Percentiles rank a stretch among this genome's conserved stretches.
Conservation (phyloP, 2,329 filamentous ascomycete species). For the Botryotinia globosa region DNA sequence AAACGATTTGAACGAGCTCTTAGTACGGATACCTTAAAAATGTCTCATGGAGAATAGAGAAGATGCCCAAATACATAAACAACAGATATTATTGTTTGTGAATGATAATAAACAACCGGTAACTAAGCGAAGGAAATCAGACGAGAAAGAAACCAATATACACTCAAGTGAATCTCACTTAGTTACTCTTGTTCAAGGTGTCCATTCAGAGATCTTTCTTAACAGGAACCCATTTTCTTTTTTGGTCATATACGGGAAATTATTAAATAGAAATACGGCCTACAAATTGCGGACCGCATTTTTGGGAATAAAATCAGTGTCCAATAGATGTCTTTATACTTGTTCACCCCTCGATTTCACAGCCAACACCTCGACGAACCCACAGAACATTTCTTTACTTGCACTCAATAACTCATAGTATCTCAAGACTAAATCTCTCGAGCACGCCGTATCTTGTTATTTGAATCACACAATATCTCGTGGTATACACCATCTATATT, state of each 20-base stretch:
- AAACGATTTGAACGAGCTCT: too few relatives aligned
- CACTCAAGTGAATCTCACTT: background rate
- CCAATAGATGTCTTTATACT: background rate
- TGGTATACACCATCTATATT: background rate
- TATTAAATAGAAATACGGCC: background rate
- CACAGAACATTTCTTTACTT: background rate
- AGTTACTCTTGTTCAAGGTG: background rate
- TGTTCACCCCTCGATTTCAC: background rate
- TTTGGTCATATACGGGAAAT: background rate
- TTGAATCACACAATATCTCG: background rate
- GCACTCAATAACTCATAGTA: background rate
- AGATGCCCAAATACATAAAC: background rate
- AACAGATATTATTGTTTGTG: background rate
- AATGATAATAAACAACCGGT: background rate
- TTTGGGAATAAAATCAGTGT: too few relatives aligned
- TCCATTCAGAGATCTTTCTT: background rate
- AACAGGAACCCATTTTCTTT: background rate
- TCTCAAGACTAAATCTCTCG: background rate
- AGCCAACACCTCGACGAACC: background rate
- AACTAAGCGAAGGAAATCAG: background rate
- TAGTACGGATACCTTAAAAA: background rate
- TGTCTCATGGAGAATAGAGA: background rate
- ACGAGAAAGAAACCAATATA: background rate
- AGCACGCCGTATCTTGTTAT: background rate
- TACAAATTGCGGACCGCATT: background rate